Conservation (phyloP, 176 grass and related monocot species). For the Canna indica region DNA sequence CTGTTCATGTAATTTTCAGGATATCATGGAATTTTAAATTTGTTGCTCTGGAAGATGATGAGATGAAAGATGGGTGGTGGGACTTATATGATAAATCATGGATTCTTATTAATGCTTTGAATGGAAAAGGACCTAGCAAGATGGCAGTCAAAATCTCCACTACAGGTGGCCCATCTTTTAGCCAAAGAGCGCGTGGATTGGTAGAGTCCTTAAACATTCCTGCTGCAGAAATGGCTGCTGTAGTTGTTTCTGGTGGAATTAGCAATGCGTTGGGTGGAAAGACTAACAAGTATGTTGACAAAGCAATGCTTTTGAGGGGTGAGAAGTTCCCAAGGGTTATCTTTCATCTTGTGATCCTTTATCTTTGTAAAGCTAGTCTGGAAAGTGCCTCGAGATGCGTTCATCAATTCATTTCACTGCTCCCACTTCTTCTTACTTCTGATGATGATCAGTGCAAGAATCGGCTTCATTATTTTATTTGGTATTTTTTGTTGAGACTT, state of each 20-base stretch:
- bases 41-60: slow-evolving; percentile 35
- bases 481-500: slow-evolving; percentile 30
- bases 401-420: slow-evolving; percentile 75
- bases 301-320: slow-evolving; percentile 88
- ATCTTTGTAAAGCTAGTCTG: slow-evolving; percentile 88
- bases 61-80: slow-evolving; percentile 56
- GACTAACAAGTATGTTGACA: slow-evolving; percentile 62
- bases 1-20: slow-evolving; percentile 27
- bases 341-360: slow-evolving; percentile 76
- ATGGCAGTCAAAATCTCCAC: slow-evolving; percentile 41
- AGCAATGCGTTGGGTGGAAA: slow-evolving; percentile 64
- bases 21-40: slow-evolving; percentile 41
- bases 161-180: slow-evolving; percentile 53
- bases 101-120: slow-evolving; percentile 62
- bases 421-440: slow-evolving; percentile 60
- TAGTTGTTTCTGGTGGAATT: slow-evolving; percentile 91
- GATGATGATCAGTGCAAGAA: slow-evolving; percentile 90
- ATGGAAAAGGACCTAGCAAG: slow-evolving; percentile 66
- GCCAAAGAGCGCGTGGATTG: slow-evolving; percentile 86
- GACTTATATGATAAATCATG: slow-evolving; percentile 79
- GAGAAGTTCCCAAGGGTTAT: slow-evolving; percentile 83
- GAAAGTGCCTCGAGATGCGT: slow-evolving; percentile 68
- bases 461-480: slow-evolving; percentile 81
- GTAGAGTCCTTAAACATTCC: slow-evolving; percentile 97
- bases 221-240: slow-evolving; percentile 96